Base-by-base conservation (phyloP, 805 yeast species). In the Candida coleopterorum region DNA sequence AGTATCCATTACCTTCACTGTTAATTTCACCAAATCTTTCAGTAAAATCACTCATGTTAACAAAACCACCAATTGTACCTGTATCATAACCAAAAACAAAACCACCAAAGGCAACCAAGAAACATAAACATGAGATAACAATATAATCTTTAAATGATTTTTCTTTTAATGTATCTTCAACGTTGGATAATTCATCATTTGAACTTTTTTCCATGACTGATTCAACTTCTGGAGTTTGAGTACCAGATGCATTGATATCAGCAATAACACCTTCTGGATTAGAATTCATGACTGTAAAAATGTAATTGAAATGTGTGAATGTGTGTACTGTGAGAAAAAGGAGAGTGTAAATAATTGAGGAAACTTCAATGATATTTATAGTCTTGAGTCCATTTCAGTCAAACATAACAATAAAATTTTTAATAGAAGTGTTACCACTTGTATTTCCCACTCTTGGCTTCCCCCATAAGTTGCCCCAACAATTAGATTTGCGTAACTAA, bases 41-140 rank as follows among this genome's bases (percentile, higher is more conserved):
- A 35, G 60, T 52, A 57, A 73, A 81, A 43, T 77, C 77, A n/a
- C 65, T 48, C 79, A 80, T 75, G 53, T 75, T 75, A 34, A 79
- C 77, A 49, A 81, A 77, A 46, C 86, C 86, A 27, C 84, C 78
- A 57, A 80, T 75, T 45, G 87, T 79, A 64, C 87, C 88, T 35
- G 85, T 81, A 64, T 81, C 88, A 72, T 81, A 81, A 42, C 88
- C 88, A 51, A 79, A 81, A 30, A 81, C 80, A 54, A 77, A 81
- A 32, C 88, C 89, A 63, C 86, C 87, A 44, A 81, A 81, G 22
- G 86, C 84, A 45, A 81, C 75, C 37, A 75, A 49, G n/a, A 68
- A 48, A 58, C 86, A 78, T 39, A 64, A 59, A 9, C 57, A 20
- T 58, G 61, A 35, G 51, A 63, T 58, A 16, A 56, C 45, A 6